Conservation (phyloP, 257 asterid genomes). For the Nemophila menziesii region DNA sequence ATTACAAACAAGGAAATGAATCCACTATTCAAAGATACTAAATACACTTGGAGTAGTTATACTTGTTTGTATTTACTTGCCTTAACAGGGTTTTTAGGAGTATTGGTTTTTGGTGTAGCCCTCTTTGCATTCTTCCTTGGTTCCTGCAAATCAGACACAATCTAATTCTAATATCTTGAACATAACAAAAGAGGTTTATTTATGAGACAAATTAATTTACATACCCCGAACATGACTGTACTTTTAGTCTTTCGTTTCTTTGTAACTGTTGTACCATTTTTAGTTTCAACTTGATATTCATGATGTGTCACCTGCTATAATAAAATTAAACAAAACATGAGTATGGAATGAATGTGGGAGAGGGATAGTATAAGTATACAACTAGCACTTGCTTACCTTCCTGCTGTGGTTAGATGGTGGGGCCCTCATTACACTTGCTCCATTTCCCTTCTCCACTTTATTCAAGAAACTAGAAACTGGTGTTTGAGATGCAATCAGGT, state of each 20-base stretch:
- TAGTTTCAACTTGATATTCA: conserved; percentile 92
- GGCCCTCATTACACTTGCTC: conserved; percentile 28
- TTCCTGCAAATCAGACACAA: conserved; percentile 30
- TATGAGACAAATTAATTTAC: conserved; percentile 14
- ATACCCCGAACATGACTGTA: conserved; percentile 91
- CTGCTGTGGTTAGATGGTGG: conserved; percentile 72
- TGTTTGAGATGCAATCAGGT: conserved; percentile 39
- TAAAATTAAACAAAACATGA: no score
- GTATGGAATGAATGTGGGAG: no score
- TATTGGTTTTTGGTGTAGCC: conserved; percentile 52
- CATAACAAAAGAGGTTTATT: neutral
- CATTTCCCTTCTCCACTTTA: conserved; percentile 54
- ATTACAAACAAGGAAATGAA: neutral
- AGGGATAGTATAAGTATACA: no score
- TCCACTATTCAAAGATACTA: neutral
- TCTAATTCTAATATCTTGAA: neutral
- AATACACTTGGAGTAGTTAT: neutral
- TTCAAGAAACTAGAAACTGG: conserved; percentile 68
- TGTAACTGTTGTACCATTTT: conserved; percentile 80
- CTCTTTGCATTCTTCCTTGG: conserved; percentile 52
- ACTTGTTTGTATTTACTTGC: conserved; percentile 26
- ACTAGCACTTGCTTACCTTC: conserved; percentile 43
- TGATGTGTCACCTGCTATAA: conserved; percentile 78
- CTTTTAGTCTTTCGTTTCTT: conserved; percentile 78
- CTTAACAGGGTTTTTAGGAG: conserved; percentile 42